These are phyloP conservation scores for Alnus glutinosa DNA, from an alignment of 306 rosid genomes.

Conservation along the genomic window DNA sequence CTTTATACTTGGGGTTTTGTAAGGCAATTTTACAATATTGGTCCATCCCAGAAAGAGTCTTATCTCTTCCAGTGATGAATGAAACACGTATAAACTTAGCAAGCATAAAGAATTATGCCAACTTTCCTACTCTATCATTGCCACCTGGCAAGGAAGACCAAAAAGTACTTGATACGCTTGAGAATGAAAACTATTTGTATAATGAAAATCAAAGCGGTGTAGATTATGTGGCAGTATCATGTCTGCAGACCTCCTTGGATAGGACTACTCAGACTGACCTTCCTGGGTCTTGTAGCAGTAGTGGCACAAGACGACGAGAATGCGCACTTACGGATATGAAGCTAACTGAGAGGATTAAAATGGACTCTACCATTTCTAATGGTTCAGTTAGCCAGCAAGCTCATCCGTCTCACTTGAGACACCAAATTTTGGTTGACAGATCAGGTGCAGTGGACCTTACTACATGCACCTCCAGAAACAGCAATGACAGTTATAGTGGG, in stretches of 20 bases:
- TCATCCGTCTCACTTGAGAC: constrained; percentile 29
- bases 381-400: constrained; percentile 43
- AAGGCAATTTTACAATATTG: constrained; percentile 65
- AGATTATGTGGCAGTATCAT: constrained; percentile 34
- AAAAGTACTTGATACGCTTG: constrained; percentile 28
- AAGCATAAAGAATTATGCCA: constrained; percentile 32
- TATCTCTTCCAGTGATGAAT: constrained; percentile 42
- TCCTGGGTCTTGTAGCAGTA: constrained; percentile 32
- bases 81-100: constrained; percentile 32
- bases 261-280: constrained; percentile 21
- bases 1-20: constrained; percentile 59
- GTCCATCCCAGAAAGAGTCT: constrained; percentile 58
- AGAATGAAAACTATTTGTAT: constrained; percentile 29
- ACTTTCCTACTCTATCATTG: constrained; percentile 24
- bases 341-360: constrained; percentile 40
- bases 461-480: constrained; percentile 35
- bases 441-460: constrained; percentile 31
- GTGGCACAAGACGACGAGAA: constrained; percentile 30
- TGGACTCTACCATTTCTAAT: constrained; percentile 28
- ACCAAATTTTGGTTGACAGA: constrained; percentile 39
- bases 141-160: constrained; percentile 35
- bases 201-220: constrained; percentile 26
- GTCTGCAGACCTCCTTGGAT: constrained; percentile 34
- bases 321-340: constrained; percentile 28
- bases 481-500: constrained; percentile 30